These are phyloP conservation scores for Hypsizygus marmoreus DNA, from an alignment of 768 basidiomycete genomes.

Conservation along the genomic window DNA sequence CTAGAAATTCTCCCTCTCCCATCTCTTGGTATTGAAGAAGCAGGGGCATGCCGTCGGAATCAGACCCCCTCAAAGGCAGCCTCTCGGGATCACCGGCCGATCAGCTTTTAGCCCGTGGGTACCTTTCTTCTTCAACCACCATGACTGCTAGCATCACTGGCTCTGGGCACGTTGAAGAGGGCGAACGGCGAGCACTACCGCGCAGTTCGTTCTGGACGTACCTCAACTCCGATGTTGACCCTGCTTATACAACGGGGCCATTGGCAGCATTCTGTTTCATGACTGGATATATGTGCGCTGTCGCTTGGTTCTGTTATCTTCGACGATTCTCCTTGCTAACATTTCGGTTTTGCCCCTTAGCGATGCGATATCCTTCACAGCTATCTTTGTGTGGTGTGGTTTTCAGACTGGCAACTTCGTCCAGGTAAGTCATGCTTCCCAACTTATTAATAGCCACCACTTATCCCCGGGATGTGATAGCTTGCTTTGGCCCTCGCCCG, in stretches of 20 bases:
- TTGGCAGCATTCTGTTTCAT: conserved; percentile 73
- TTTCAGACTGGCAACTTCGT: conserved; percentile 83
- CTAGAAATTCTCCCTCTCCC: too few relatives aligned
- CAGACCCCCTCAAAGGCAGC: too few relatives aligned
- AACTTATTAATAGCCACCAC: conserved; percentile 2
- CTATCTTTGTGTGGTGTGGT: conserved; percentile 82
- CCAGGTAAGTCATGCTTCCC: conserved; percentile 43
- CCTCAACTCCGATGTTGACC: conserved; percentile 51
- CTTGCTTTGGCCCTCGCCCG: conserved; percentile 80
- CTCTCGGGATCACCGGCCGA: too few relatives aligned
- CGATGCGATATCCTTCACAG: conserved; percentile 73
- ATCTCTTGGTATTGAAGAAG: too few relatives aligned
- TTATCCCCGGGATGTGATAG: conserved; percentile 37
- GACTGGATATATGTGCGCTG: conserved; percentile 74
- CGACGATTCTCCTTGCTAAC: background rate
- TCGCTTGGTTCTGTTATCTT: background rate
- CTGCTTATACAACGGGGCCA: conserved; percentile 49
- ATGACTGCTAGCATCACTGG: too few relatives aligned
- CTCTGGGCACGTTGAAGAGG: conserved; percentile 9
- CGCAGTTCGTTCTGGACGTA: conserved; percentile 36
- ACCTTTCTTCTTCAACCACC: too few relatives aligned
- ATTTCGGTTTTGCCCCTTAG: conserved; percentile 33
- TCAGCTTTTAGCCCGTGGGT: too few relatives aligned
- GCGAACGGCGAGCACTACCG: conserved; percentile 1
- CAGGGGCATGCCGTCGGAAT: too few relatives aligned